phyloP scores from a whole-genome alignment of 73 alveolate genomes.

The Stentor coeruleus region DNA sequence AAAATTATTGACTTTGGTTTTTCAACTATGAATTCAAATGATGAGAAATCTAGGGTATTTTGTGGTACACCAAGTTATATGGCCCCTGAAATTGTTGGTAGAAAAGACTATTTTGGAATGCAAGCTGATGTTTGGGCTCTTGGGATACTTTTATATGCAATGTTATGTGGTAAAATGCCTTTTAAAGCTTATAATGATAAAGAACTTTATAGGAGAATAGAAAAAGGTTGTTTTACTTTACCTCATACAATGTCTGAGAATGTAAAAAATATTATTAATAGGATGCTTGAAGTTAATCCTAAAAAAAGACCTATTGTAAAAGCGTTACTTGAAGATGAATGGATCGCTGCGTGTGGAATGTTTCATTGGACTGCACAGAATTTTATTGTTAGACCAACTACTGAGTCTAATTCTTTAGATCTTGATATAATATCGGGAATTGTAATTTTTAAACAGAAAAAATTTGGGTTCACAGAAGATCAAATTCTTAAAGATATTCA shows the following conservation, averaged over 20 bases:
- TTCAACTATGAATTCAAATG: conserved; percentile 31
- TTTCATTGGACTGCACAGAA: neutral
- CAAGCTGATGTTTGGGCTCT: conserved; percentile 82
- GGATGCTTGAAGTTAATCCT: conserved; percentile 50
- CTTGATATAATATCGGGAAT: neutral
- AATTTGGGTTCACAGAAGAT: conserved; percentile 21
- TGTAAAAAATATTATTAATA: conserved; percentile 33
- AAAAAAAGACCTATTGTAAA: conserved; percentile 40
- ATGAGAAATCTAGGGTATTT: conserved; percentile 53
- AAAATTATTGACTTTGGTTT: conserved; percentile 59
- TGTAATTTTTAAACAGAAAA: neutral
- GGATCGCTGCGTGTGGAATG: conserved; percentile 25
- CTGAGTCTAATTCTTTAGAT: neutral
- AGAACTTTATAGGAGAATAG: conserved; percentile 53
- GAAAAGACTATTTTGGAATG: conserved; percentile 55
- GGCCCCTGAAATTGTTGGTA: conserved; percentile 80
- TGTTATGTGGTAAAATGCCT: conserved; percentile 70
- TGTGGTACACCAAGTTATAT: conserved; percentile 84
- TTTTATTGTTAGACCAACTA: neutral
- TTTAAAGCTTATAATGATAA: conserved; percentile 56
- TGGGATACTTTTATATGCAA: conserved; percentile 57
- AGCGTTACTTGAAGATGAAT: conserved; percentile 31
- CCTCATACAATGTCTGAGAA: conserved; percentile 37
- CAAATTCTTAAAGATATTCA: neutral
- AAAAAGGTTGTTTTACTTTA: conserved; percentile 41